Conservation (phyloP, 2,329 filamentous ascomycete species). For the Penicillium sp. region DNA sequence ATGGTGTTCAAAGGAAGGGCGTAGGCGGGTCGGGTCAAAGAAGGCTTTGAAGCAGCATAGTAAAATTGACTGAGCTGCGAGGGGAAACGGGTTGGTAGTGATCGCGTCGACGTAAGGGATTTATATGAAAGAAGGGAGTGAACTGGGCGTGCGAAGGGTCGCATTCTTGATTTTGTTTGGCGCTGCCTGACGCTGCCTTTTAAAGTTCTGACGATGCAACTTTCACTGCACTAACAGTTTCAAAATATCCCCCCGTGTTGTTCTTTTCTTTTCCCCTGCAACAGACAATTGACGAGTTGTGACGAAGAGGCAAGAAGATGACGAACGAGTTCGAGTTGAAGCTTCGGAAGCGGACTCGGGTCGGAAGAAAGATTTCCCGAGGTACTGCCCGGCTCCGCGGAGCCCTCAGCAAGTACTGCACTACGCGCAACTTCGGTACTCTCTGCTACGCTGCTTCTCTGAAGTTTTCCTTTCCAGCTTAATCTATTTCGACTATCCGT, state of each 20-base stretch:
- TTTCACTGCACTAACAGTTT: neutral
- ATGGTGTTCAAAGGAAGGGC: slow-evolving; percentile 8
- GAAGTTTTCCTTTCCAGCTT: neutral
- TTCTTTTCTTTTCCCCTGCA: neutral
- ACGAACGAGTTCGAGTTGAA: neutral
- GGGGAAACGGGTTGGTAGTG: slow-evolving; percentile 19
- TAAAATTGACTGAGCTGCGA: slow-evolving; percentile 10
- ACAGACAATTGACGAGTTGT: neutral
- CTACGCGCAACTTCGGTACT: neutral
- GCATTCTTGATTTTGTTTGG: slow-evolving; percentile 11
- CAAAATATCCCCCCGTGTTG: neutral
- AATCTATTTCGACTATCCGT: neutral
- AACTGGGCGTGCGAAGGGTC: slow-evolving; percentile 19
- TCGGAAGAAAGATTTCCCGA: slow-evolving; percentile 15
- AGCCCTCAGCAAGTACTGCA: slow-evolving; percentile 3
- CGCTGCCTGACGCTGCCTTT: neutral
- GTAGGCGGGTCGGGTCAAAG: slow-evolving; percentile 2
- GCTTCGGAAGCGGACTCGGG: slow-evolving; percentile 7
- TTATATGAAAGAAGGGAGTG: slow-evolving; percentile 11
- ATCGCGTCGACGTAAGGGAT: slow-evolving; percentile 15
- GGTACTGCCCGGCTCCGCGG: slow-evolving; percentile 19
- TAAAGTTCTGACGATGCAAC: neutral
- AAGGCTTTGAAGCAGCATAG: slow-evolving; percentile 3
- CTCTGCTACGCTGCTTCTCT: neutral
- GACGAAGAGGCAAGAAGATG: neutral